These are phyloP conservation scores for Saitozyma podzolica DNA, from an alignment of 768 basidiomycete species.

Conservation along the genomic window DNA sequence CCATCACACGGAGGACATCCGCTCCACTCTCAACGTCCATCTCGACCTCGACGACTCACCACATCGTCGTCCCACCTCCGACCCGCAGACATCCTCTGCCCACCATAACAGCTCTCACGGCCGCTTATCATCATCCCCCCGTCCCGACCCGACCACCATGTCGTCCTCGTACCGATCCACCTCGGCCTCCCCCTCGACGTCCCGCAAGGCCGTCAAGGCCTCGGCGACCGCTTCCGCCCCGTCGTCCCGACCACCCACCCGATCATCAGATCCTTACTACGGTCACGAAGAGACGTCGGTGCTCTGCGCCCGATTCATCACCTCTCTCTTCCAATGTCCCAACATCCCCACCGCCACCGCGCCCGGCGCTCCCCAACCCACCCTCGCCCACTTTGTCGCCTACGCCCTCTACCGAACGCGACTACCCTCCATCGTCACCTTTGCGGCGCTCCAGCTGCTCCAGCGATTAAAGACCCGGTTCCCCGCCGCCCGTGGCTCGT, in stretches of 20 bases:
- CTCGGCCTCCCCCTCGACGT: slow-evolving; percentile 38
- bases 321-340: slow-evolving; percentile 81
- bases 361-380: slow-evolving; percentile 60
- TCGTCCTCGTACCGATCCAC: slow-evolving; percentile 19
- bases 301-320: slow-evolving; percentile 75
- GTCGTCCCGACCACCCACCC: slow-evolving; percentile 30
- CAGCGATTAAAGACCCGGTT: slow-evolving; percentile 87
- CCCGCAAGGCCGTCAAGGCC: slow-evolving; percentile 38
- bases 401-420: slow-evolving; percentile 84
- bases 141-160: slow-evolving; percentile 16
- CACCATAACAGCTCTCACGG: not conserved
- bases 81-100: not conserved
- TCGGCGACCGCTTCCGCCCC: slow-evolving; percentile 43
- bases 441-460: slow-evolving; percentile 70
- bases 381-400: slow-evolving; percentile 76
- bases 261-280: slow-evolving; percentile 56
- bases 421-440: slow-evolving; percentile 66
- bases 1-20: too few species aligned
- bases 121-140: not conserved
- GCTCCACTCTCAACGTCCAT: too few species aligned
- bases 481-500: slow-evolving; percentile 84
- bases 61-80: slow-evolving; percentile 4
- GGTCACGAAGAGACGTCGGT: slow-evolving; percentile 74
- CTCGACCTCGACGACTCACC: not conserved
- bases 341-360: slow-evolving; percentile 66